Conservation (phyloP, 768 basidiomycete genomes). For the Mycena venus region DNA sequence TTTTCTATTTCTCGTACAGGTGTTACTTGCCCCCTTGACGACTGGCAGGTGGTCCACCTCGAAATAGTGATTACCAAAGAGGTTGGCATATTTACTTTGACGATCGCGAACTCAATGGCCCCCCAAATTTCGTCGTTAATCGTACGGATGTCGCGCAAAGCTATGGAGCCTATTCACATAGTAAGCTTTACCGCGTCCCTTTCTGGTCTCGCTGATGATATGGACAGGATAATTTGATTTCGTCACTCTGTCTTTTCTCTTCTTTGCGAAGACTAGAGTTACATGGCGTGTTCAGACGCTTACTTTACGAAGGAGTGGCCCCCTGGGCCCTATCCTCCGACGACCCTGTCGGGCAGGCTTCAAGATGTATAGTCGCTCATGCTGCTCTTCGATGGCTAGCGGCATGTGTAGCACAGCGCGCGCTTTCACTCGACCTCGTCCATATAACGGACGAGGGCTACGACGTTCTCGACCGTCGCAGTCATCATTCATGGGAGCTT, state of each 20-base stretch:
- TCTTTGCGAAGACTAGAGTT: background rate
- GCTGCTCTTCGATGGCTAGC: conserved; percentile 7
- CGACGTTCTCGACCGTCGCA: background rate
- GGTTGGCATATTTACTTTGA: background rate
- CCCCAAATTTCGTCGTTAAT: background rate
- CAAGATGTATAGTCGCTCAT: background rate
- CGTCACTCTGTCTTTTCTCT: background rate
- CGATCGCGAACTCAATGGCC: background rate
- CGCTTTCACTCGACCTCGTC: background rate
- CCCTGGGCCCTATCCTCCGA: background rate
- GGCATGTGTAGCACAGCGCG: background rate
- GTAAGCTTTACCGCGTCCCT: background rate
- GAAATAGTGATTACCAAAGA: background rate
- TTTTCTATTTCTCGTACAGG: conserved; percentile 5
- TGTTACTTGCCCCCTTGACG: background rate
- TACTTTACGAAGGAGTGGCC: background rate
- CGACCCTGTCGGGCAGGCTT: background rate
- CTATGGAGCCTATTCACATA: background rate
- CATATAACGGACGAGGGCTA: conserved; percentile 4
- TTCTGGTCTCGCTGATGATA: background rate
- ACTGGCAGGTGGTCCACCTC: background rate
- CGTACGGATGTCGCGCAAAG: background rate
- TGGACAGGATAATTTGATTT: conserved; percentile 6
- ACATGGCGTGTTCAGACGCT: background rate
- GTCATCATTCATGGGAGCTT: background rate